Percentiles rank a stretch among this genome's conserved stretches.
Evolutionary conservation across 768 basidiomycete genomes (phyloP).

Genomic region (Atractiella rhizophila): DNA sequence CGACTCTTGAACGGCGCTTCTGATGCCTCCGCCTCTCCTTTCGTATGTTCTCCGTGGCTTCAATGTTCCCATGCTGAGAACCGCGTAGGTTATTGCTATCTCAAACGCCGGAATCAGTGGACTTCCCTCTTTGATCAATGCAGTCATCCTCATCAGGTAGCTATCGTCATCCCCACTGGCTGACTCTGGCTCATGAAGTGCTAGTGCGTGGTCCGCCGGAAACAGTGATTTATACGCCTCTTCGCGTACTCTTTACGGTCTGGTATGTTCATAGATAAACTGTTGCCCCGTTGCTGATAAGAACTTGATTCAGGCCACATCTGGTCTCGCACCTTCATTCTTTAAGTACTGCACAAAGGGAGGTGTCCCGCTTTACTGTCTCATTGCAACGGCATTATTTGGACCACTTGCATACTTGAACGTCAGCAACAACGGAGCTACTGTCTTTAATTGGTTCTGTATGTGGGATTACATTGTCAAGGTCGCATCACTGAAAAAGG

Average conservation of each 20-base stretch:
- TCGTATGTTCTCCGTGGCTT: slow-evolving; percentile 34
- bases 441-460: slow-evolving; percentile 9
- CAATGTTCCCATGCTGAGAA: slow-evolving; percentile 58
- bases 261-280: slow-evolving; percentile 57
- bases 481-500: neutral
- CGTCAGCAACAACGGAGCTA: slow-evolving; percentile 36
- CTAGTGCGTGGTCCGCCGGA: slow-evolving; percentile 1
- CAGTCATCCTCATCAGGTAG: slow-evolving; percentile 48
- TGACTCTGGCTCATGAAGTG: slow-evolving; percentile 13
- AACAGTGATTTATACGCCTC: slow-evolving; percentile 57
- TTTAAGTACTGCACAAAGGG: slow-evolving; percentile 35
- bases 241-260: slow-evolving; percentile 49
- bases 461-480: neutral
- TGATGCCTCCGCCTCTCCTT: slow-evolving; percentile 39
- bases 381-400: slow-evolving; percentile 44
- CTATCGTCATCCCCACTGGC: slow-evolving; percentile 64
- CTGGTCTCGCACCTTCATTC: slow-evolving; percentile 53
- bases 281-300: slow-evolving; percentile 46
- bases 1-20: slow-evolving; percentile 7
- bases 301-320: too few species aligned
- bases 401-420: slow-evolving; percentile 47
- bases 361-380: slow-evolving; percentile 52
- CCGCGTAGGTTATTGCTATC: slow-evolving; percentile 3
- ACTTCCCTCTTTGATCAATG: slow-evolving; percentile 42
- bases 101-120: slow-evolving; percentile 51